A percentile compares a stretch with the other conserved stretches of the same genome.
Evolutionary conservation across 2,329 filamentous ascomycete genomes (phyloP).

Genomic region (Cordyceps militaris): DNA sequence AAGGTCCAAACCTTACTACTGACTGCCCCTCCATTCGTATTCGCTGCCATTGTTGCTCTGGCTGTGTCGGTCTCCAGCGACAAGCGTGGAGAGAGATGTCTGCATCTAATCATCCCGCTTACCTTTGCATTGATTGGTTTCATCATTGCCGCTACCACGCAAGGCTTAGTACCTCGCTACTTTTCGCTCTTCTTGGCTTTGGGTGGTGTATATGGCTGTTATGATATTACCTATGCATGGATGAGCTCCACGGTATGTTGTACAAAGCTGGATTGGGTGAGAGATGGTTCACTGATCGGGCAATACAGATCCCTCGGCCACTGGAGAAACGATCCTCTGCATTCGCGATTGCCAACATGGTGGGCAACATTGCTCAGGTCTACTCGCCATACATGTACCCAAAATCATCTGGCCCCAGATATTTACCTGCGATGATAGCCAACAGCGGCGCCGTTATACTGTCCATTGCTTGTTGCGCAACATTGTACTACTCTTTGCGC

Average conservation of each 20-base stretch:
- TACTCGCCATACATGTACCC: slow-evolving; percentile 44
- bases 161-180: slow-evolving; percentile 54
- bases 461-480: slow-evolving; percentile 37
- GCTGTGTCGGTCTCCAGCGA: slow-evolving; percentile 65
- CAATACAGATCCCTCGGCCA: slow-evolving; percentile 51
- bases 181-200: slow-evolving; percentile 7
- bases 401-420: slow-evolving; percentile 33
- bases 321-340: slow-evolving; percentile 58
- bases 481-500: slow-evolving; percentile 46
- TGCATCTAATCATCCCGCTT: slow-evolving; percentile 58
- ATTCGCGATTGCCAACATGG: slow-evolving; percentile 59
- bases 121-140: slow-evolving; percentile 56
- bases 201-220: slow-evolving; percentile 13
- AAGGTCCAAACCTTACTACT: slow-evolving; percentile 54
- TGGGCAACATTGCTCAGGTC: slow-evolving; percentile 52
- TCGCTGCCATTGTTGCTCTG: slow-evolving; percentile 55
- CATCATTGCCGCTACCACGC: slow-evolving; percentile 61
- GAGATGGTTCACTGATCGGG: background rate
- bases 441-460: slow-evolving; percentile 59
- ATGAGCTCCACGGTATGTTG: slow-evolving; percentile 19
- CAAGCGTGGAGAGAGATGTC: slow-evolving; percentile 62
- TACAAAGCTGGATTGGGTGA: background rate
- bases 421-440: slow-evolving; percentile 48
- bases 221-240: slow-evolving; percentile 13
- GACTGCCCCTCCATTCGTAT: slow-evolving; percentile 58